Conservation (phyloP, 805 yeast genomes). For the Scheffersomyces amazonensis region DNA sequence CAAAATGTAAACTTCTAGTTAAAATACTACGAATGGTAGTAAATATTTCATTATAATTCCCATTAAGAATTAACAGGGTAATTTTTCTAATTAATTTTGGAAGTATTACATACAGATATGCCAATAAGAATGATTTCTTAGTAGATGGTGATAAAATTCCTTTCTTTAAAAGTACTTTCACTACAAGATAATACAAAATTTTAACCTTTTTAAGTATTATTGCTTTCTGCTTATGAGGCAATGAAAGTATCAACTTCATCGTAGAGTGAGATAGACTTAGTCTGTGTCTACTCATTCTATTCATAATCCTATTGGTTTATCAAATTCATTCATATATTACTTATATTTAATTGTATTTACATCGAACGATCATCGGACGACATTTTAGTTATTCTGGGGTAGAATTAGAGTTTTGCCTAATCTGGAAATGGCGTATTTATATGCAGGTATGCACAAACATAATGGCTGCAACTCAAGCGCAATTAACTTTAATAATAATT, state of each 20-base stretch:
- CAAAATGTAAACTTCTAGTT: conserved; percentile 16
- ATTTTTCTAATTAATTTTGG: conserved; percentile 17
- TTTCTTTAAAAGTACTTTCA: neutral
- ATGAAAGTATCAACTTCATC: neutral
- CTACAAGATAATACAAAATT: neutral
- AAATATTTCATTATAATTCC: conserved; percentile 3
- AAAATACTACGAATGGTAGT: conserved; percentile 10
- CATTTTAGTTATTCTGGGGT: no score
- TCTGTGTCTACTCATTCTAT: no score
- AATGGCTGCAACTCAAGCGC: no score
- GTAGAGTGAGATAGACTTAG: no score
- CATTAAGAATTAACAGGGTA: conserved; percentile 5
- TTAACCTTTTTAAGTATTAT: neutral
- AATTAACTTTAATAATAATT: no score
- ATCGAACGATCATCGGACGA: no score
- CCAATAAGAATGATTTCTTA: conserved; percentile 19
- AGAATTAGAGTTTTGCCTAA: no score
- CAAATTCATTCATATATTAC: no score
- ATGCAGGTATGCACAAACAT: no score
- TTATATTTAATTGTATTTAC: no score
- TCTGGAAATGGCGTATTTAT: no score
- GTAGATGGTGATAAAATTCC: conserved; percentile 3
- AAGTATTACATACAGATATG: conserved; percentile 22
- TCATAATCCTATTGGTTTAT: no score
- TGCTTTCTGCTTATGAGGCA: neutral